phyloP scores from a whole-genome alignment of 106 monocot genomes.

The Dendrobium officinale region DNA sequence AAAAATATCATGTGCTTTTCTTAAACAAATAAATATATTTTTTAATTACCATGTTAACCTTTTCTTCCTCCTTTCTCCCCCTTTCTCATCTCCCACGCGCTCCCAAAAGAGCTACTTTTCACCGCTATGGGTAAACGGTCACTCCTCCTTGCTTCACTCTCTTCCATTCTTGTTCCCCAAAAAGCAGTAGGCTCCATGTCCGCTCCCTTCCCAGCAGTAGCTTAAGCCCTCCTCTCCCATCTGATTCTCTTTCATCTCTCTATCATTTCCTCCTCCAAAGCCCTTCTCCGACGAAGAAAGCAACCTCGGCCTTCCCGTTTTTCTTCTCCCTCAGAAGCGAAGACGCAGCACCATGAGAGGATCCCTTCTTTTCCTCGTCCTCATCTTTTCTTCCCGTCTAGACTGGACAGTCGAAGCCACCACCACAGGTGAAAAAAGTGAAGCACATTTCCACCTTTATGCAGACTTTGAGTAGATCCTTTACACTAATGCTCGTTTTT shows the following conservation, averaged over 20 bases:
- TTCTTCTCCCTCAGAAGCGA: not conserved
- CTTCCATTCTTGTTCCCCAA: not conserved
- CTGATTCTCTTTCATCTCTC: not conserved
- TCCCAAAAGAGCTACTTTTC: not conserved
- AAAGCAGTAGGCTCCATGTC: not conserved
- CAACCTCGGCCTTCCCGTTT: not conserved
- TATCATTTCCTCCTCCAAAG: not conserved
- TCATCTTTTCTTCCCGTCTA: not conserved
- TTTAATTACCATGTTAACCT: too few relatives aligned
- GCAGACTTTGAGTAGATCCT: slow-evolving; percentile 1
- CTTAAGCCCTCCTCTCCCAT: not conserved
- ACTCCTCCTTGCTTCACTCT: not conserved
- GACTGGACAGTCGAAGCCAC: not conserved
- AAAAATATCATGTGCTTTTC: too few relatives aligned
- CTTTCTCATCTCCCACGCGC: too few relatives aligned
- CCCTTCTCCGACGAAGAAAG: not conserved
- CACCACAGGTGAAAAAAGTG: not conserved
- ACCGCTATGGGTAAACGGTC: not conserved
- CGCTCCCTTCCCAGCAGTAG: not conserved
- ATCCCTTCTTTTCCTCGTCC: not conserved
- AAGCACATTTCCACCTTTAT: not conserved
- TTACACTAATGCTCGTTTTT: not conserved
- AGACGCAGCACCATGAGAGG: not conserved
- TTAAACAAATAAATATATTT: too few relatives aligned
- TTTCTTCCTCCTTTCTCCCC: too few relatives aligned